Evolutionary conservation across 176 grass and related monocot species (phyloP).

Genomic region (Lolium perenne): DNA sequence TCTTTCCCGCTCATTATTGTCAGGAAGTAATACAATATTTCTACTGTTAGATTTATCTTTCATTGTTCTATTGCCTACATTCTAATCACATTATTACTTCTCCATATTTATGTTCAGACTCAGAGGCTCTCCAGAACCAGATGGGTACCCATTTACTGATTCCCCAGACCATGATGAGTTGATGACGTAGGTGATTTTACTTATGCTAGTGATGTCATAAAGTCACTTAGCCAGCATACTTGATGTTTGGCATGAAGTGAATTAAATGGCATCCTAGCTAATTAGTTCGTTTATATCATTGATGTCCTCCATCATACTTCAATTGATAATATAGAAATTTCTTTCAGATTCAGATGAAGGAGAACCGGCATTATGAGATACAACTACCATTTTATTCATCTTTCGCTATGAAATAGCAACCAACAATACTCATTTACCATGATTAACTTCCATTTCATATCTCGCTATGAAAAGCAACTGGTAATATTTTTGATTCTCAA

Average conservation of each 20-base stretch:
- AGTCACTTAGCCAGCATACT: too few species aligned
- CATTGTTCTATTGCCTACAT: not conserved
- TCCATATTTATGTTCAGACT: too few species aligned
- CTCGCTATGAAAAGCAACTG: too few species aligned
- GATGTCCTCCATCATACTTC: not conserved
- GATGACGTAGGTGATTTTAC: too few species aligned
- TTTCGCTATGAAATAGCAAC: not conserved
- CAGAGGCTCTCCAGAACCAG: too few species aligned
- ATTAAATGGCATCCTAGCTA: not conserved
- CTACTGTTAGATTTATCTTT: not conserved
- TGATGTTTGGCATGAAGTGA: too few species aligned
- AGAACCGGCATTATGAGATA: not conserved
- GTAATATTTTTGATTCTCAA: too few species aligned
- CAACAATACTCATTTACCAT: too few species aligned
- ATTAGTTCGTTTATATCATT: conserved; percentile 6
- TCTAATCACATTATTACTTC: not conserved
- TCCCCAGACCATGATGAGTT: too few species aligned
- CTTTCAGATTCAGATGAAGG: not conserved
- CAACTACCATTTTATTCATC: not conserved
- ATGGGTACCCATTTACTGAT: too few species aligned
- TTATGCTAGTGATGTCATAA: too few species aligned
- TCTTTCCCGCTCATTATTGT: not conserved
- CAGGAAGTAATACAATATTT: not conserved
- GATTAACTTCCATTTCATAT: too few species aligned
- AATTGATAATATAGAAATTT: not conserved